Evolutionary conservation across 2,329 filamentous ascomycete species (phyloP).

Genomic region (Rhytidhysteron rufulum): DNA sequence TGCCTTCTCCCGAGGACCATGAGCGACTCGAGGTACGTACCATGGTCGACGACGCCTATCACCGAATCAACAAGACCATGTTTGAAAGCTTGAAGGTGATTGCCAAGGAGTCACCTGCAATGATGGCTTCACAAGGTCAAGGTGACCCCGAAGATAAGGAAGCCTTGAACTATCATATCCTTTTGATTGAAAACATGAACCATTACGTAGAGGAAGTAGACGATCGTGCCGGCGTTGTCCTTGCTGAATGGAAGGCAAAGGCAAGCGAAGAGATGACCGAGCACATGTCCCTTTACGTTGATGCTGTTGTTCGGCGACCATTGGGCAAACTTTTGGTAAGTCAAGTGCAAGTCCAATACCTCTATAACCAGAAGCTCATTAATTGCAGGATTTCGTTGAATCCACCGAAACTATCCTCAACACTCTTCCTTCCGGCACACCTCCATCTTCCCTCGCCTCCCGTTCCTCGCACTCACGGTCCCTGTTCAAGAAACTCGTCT

Average conservation of each 20-base stretch:
- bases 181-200: conserved; percentile 98
- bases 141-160: conserved; percentile 85
- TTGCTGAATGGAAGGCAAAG: conserved; percentile 78
- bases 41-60: conserved; percentile 82
- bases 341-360: too few species aligned
- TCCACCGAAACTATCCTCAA: conserved; percentile 73
- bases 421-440: conserved; percentile 41
- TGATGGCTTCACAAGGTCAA: conserved; percentile 50
- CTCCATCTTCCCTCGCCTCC: conserved; percentile 61
- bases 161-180: conserved; percentile 92
- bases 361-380: too few species aligned
- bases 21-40: conserved; percentile 64
- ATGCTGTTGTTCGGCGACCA: conserved; percentile 81
- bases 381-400: conserved; percentile 71
- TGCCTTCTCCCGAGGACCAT: conserved; percentile 53
- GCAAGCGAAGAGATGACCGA: conserved; percentile 76
- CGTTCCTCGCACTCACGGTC: conserved; percentile 80
- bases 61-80: conserved; percentile 88
- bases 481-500: conserved; percentile 81
- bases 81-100: conserved; percentile 96
- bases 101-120: conserved; percentile 63
- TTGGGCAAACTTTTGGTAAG: conserved; percentile 74
- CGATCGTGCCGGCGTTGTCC: conserved; percentile 65
- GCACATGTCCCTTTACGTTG: conserved; percentile 83
- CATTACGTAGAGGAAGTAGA: conserved; percentile 93